Conservation (phyloP, 2,329 filamentous ascomycete genomes). For the Fusarium compactum region DNA sequence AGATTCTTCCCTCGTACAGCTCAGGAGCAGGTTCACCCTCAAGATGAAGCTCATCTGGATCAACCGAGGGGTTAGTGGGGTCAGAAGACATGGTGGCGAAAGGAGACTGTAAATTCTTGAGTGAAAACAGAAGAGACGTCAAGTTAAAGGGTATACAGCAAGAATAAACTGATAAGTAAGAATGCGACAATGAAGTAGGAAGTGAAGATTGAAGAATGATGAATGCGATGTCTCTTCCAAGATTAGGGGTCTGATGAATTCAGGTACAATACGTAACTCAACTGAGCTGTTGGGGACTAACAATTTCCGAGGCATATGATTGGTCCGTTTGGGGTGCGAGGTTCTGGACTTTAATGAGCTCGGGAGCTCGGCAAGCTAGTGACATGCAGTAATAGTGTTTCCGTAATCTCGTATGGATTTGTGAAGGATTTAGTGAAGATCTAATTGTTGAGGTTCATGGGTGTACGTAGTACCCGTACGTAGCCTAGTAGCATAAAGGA, state of each 20-base stretch:
- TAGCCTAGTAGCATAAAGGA: neutral
- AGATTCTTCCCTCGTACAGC: slow-evolving; percentile 80
- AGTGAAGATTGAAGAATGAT: neutral
- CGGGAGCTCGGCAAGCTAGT: slow-evolving; percentile 3
- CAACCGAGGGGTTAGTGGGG: slow-evolving; percentile 40
- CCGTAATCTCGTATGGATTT: neutral
- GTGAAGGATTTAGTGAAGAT: neutral
- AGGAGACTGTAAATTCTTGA: too few relatives aligned
- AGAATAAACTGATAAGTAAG: neutral
- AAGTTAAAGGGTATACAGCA: neutral
- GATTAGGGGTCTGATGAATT: slow-evolving; percentile 15
- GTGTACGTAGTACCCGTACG: neutral
- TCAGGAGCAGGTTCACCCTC: slow-evolving; percentile 64
- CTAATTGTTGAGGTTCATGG: neutral
- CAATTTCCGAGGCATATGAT: slow-evolving; percentile 31
- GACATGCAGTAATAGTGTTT: neutral
- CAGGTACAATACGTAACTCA: slow-evolving; percentile 23
- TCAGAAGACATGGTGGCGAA: slow-evolving; percentile 37
- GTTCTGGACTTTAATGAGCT: slow-evolving; percentile 14
- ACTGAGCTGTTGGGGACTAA: slow-evolving; percentile 33
- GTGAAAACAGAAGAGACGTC: too few relatives aligned
- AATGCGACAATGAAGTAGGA: neutral
- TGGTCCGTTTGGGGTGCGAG: slow-evolving; percentile 20
- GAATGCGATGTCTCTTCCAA: slow-evolving; percentile 18
- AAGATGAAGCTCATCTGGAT: slow-evolving; percentile 44